phyloP scores from a whole-genome alignment of 371 early-diverging fungal genomes.

The Actinomortierella wolfii region DNA sequence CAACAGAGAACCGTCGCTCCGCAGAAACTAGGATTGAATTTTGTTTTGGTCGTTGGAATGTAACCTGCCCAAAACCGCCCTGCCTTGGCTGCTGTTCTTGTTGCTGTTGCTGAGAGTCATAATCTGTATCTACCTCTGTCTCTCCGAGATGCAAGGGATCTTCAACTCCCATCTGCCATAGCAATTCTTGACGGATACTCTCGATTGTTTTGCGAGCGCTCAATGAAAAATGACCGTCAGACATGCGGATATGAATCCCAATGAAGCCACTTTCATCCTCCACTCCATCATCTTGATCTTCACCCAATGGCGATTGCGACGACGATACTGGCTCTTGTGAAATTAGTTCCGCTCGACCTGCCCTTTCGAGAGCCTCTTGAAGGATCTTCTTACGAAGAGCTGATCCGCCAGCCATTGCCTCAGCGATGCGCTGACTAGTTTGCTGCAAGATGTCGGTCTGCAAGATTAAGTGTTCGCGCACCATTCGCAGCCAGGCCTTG shows the following conservation, averaged over 20 bases:
- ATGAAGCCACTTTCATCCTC: constrained; percentile 27
- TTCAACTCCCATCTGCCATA: constrained; percentile 38
- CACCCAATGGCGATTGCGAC: too few species aligned
- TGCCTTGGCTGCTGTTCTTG: too few species aligned
- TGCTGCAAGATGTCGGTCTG: constrained; percentile 32
- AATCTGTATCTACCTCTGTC: too few species aligned
- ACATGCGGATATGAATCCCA: constrained; percentile 43
- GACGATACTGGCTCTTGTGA: too few species aligned
- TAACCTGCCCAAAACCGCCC: too few species aligned
- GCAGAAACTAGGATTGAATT: too few species aligned
- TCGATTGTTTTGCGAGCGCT: constrained; percentile 37
- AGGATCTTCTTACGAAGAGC: too few species aligned
- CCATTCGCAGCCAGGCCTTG: constrained; percentile 28
- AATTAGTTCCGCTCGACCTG: too few species aligned
- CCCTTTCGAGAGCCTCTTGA: too few species aligned
- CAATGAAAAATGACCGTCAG: constrained; percentile 44
- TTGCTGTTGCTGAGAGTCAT: too few species aligned
- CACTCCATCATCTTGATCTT: too few species aligned
- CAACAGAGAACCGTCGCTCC: constrained; percentile 21
- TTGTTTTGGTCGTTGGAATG: too few species aligned
- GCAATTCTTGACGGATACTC: constrained; percentile 31
- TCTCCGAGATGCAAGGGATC: background rate
- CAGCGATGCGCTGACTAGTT: constrained; percentile 30
- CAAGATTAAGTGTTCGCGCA: constrained; percentile 29
- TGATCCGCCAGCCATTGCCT: constrained; percentile 11